phyloP scores from a whole-genome alignment of 108 stramenopile species.

The Cyclostephanos tholiformis region DNA sequence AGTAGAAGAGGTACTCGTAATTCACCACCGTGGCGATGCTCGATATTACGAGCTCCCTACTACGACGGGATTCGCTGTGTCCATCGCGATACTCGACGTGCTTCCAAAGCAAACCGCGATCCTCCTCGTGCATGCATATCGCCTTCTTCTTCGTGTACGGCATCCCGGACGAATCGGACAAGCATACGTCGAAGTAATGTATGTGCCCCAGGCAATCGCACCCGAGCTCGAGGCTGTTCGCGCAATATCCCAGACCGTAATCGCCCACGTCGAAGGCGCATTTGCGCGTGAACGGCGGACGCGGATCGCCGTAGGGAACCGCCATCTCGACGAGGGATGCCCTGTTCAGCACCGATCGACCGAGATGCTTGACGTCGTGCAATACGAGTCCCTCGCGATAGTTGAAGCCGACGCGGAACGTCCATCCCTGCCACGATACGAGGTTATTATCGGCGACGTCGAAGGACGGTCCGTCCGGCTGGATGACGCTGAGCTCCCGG shows the following conservation, averaged over 20 bases:
- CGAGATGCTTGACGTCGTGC: slow-evolving; percentile 60
- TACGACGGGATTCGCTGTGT: slow-evolving; percentile 67
- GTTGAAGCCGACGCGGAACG: slow-evolving; percentile 69
- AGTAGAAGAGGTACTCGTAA: slow-evolving; percentile 76
- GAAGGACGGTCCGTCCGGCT: slow-evolving; percentile 75
- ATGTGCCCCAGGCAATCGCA: slow-evolving; percentile 81
- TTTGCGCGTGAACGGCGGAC: slow-evolving; percentile 59
- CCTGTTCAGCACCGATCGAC: slow-evolving; percentile 59
- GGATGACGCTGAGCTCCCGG: slow-evolving; percentile 53
- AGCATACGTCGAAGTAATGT: slow-evolving; percentile 72
- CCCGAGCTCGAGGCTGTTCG: slow-evolving; percentile 64
- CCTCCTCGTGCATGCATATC: slow-evolving; percentile 85
- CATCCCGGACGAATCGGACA: slow-evolving; percentile 52
- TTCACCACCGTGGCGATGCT: slow-evolving; percentile 80
- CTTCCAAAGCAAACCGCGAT: slow-evolving; percentile 71
- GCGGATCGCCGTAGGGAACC: slow-evolving; percentile 73
- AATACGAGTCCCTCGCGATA: slow-evolving; percentile 72
- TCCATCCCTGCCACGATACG: slow-evolving; percentile 74
- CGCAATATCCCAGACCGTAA: slow-evolving; percentile 58
- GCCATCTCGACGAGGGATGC: slow-evolving; percentile 76
- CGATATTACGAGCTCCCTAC: slow-evolving; percentile 62
- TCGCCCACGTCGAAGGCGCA: slow-evolving; percentile 68
- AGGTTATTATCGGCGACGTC: slow-evolving; percentile 52
- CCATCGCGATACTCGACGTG: slow-evolving; percentile 82
- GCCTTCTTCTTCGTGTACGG: slow-evolving; percentile 52